Evolutionary conservation across 306 rosid genomes (phyloP).

Genomic region (Castanopsis chinensis): DNA sequence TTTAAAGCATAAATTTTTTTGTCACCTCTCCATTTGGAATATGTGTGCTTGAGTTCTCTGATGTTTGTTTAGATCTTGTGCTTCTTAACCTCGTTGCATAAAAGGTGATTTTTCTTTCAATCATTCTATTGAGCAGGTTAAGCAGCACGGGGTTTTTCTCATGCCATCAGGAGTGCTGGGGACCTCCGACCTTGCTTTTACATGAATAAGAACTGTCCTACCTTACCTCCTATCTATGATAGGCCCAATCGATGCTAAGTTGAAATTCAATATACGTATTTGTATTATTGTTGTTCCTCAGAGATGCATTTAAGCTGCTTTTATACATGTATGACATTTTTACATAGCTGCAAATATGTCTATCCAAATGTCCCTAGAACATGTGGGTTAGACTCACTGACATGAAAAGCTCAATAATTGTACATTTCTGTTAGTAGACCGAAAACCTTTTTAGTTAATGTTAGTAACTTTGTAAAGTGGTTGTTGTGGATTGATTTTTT

Average conservation of each 20-base stretch:
- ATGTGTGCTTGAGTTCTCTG: slow-evolving; percentile 45
- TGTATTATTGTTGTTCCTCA: background rate
- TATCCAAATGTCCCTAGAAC: background rate
- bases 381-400: background rate
- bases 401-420: background rate
- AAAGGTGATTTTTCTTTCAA: slow-evolving; percentile 14
- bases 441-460: background rate
- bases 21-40: slow-evolving; percentile 44
- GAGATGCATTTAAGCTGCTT: background rate
- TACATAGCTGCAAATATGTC: background rate
- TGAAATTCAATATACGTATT: background rate
- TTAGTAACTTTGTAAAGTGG: background rate
- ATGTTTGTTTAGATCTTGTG: slow-evolving; percentile 12
- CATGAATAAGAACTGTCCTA: slow-evolving; percentile 93
- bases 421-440: background rate
- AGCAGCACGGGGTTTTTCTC: slow-evolving; percentile 88
- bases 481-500: background rate
- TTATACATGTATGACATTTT: background rate
- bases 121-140: slow-evolving; percentile 55
- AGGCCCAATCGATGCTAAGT: slow-evolving; percentile 63
- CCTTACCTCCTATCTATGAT: slow-evolving; percentile 73
- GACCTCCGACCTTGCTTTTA: slow-evolving; percentile 50
- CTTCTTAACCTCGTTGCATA: slow-evolving; percentile 2
- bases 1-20: too few species aligned
- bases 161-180: slow-evolving; percentile 99